Conservation (phyloP, 192 early-diverging fungal genomes). For the Globomyces pollinis-pini region DNA sequence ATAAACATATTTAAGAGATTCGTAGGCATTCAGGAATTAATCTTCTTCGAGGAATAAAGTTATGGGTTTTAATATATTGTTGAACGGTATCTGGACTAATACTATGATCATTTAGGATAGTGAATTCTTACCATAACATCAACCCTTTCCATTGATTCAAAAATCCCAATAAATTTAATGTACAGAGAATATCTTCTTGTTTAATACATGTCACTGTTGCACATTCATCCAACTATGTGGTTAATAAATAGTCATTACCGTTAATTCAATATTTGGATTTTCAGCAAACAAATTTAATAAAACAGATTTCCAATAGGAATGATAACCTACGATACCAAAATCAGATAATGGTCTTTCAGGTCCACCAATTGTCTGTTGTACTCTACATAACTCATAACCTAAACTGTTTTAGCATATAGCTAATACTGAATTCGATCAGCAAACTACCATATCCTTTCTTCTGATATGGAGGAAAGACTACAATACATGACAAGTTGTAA, state of each 20-base stretch:
- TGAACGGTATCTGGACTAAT: too few species aligned
- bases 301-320: constrained; percentile 75
- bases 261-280: constrained; percentile 23
- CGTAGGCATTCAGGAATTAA: too few species aligned
- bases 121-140: too few species aligned
- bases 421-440: constrained; percentile 86
- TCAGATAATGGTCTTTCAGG: constrained; percentile 86
- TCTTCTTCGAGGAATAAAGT: too few species aligned
- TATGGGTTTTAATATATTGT: too few species aligned
- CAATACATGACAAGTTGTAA: constrained; percentile 87
- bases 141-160: constrained; percentile 51
- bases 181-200: constrained; percentile 72
- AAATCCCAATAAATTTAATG: constrained; percentile 59
- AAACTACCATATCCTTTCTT: constrained; percentile 76
- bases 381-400: constrained; percentile 75
- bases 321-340: constrained; percentile 71
- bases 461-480: constrained; percentile 81
- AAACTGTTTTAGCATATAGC: not conserved
- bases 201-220: constrained; percentile 66
- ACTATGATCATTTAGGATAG: too few species aligned
- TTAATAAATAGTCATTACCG: too few species aligned
- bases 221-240: constrained; percentile 47
- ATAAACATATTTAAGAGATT: too few species aligned
- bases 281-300: constrained; percentile 35
- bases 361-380: constrained; percentile 62